Evolutionary conservation across 352 stramenopile genomes (phyloP).

Genomic region (Phytophthora boehmeriae): DNA sequence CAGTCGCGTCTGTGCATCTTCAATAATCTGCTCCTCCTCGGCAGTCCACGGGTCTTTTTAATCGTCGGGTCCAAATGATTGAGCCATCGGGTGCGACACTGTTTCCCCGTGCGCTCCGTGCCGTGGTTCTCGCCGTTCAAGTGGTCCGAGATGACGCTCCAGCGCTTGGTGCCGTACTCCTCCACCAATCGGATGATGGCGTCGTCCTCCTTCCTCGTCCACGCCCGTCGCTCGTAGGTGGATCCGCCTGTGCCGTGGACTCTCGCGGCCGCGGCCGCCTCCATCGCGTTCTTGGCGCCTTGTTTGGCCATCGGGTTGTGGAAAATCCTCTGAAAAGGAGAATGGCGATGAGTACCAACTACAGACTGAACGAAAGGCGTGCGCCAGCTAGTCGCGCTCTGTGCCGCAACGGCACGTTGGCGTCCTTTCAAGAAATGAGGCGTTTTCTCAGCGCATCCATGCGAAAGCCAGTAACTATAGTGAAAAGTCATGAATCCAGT

Average conservation of each 20-base stretch:
- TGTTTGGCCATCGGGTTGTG: conserved; percentile 62
- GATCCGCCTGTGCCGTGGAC: conserved; percentile 35
- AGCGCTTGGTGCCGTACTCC: conserved; percentile 88
- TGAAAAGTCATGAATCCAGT: not conserved
- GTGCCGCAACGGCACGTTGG: conserved; percentile 1
- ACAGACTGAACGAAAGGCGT: not conserved
- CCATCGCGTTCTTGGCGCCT: conserved; percentile 50
- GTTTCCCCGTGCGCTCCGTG: conserved; percentile 84
- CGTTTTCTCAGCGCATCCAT: not conserved
- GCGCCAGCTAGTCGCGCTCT: not conserved
- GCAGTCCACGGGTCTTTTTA: conserved; percentile 89
- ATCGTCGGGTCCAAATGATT: conserved; percentile 88
- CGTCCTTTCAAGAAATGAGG: conserved; percentile 7
- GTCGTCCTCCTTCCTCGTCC: conserved; percentile 88
- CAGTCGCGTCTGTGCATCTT: conserved; percentile 87
- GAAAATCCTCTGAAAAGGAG: not conserved
- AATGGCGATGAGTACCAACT: too few relatives aligned
- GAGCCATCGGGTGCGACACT: conserved; percentile 83
- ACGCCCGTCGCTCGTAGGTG: conserved; percentile 83
- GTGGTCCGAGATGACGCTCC: conserved; percentile 88
- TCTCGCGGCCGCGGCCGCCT: conserved; percentile 14
- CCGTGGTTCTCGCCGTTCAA: conserved; percentile 86
- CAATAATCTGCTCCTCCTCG: conserved; percentile 92
- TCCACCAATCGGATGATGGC: conserved; percentile 86
- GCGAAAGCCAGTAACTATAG: not conserved